These are phyloP conservation scores for Suillus fuscotomentosus DNA, from an alignment of 768 basidiomycete species.

Conservation along the genomic window DNA sequence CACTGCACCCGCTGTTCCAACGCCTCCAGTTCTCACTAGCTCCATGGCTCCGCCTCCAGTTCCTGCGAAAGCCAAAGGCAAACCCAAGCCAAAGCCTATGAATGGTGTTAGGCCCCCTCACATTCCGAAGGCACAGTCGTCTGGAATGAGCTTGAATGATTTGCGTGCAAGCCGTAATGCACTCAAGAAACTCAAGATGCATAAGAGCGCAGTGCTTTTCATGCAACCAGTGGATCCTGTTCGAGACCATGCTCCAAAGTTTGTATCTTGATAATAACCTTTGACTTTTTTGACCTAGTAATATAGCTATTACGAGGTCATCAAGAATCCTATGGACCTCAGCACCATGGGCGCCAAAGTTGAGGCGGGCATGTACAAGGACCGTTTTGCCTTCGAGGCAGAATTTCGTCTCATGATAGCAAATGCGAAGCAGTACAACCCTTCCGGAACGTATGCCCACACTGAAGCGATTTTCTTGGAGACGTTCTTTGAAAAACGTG, in stretches of 20 bases:
- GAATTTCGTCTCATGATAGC: constrained; percentile 87
- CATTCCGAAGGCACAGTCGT: constrained; percentile 67
- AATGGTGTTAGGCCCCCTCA: constrained; percentile 40
- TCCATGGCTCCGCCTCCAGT: constrained; percentile 31
- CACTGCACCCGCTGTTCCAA: constrained; percentile 8
- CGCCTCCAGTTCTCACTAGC: constrained; percentile 9
- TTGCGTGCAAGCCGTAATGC: constrained; percentile 72
- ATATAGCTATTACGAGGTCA: constrained; percentile 81
- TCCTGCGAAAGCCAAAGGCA: constrained; percentile 27
- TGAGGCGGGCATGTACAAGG: constrained; percentile 81
- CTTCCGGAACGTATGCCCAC: constrained; percentile 65
- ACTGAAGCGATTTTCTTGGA: constrained; percentile 77
- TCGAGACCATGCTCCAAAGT: constrained; percentile 88
- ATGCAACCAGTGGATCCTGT: constrained; percentile 95
- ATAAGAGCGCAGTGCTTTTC: constrained; percentile 77
- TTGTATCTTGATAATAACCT: constrained; percentile 8
- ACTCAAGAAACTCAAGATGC: constrained; percentile 72
- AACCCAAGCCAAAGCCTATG: constrained; percentile 16
- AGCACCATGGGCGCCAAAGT: constrained; percentile 86
- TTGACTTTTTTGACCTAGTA: constrained; percentile 5
- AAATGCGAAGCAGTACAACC: constrained; percentile 88
- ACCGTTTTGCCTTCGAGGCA: constrained; percentile 77
- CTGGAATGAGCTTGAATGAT: constrained; percentile 78
- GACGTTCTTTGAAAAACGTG: constrained; percentile 83
- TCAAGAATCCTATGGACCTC: constrained; percentile 94